Evolutionary conservation across 2,329 filamentous ascomycete genomes (phyloP).

Genomic region (Scopulariopsis brevicaulis): DNA sequence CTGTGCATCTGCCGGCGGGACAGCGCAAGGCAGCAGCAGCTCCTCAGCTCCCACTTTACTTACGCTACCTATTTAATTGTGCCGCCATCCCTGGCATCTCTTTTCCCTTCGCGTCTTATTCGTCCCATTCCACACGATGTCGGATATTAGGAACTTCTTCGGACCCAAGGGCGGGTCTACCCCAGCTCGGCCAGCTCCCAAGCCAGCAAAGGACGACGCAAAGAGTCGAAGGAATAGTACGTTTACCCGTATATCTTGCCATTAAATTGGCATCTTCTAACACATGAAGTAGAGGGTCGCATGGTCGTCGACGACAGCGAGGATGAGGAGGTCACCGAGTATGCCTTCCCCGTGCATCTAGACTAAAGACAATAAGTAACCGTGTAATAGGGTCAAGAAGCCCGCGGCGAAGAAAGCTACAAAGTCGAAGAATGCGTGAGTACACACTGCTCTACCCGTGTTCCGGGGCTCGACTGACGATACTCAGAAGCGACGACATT

Average conservation of each 20-base stretch:
- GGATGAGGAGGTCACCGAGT: slow-evolving; percentile 43
- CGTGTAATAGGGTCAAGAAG: slow-evolving; percentile 37
- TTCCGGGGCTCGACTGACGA: slow-evolving; percentile 5
- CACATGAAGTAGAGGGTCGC: slow-evolving; percentile 31
- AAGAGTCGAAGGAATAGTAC: slow-evolving; percentile 27
- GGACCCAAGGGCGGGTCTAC: slow-evolving; percentile 57
- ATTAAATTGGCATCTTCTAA: background rate
- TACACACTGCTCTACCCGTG: background rate
- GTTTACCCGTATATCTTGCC: slow-evolving; percentile 10
- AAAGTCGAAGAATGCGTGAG: slow-evolving; percentile 45
- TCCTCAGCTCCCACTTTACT: background rate
- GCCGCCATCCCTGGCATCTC: background rate
- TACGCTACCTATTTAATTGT: background rate
- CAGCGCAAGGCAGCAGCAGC: background rate
- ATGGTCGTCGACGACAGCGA: slow-evolving; percentile 75
- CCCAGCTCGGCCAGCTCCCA: slow-evolving; percentile 33
- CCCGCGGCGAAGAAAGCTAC: slow-evolving; percentile 32
- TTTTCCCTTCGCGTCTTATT: background rate
- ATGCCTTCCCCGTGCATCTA: slow-evolving; percentile 15
- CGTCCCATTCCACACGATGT: slow-evolving; percentile 22
- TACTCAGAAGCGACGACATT: slow-evolving; percentile 24
- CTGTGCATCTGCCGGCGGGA: background rate
- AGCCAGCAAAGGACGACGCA: slow-evolving; percentile 30
- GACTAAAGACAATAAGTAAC: slow-evolving; percentile 6
- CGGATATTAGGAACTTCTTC: slow-evolving; percentile 90